Conservation (phyloP, 192 early-diverging fungal species). For the Gaertneriomyces sp. region DNA sequence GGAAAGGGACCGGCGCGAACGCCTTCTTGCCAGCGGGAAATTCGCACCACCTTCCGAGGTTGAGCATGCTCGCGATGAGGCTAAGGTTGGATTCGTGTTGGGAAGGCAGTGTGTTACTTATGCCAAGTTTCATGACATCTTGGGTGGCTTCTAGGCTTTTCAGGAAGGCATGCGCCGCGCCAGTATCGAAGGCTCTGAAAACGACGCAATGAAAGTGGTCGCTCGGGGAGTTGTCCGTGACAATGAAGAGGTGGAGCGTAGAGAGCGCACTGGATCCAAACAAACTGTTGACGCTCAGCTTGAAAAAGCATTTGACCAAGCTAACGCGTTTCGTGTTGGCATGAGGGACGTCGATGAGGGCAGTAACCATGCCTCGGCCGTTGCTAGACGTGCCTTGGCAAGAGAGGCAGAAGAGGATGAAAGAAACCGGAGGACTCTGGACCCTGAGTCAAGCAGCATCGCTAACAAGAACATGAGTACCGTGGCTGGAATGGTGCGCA, state of each 20-base stretch:
- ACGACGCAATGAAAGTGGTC: background rate
- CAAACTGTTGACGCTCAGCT: background rate
- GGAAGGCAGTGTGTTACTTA: background rate
- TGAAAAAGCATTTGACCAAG: background rate
- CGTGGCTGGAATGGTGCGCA: background rate
- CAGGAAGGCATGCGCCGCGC: background rate
- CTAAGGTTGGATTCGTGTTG: background rate
- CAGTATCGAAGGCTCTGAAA: background rate
- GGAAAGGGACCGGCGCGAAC: slow-evolving; percentile 1
- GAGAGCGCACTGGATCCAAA: background rate
- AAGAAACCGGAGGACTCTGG: background rate
- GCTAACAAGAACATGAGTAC: background rate
- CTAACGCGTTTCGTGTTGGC: background rate
- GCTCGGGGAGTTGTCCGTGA: background rate
- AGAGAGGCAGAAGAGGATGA: background rate
- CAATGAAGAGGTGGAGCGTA: background rate
- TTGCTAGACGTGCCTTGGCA: background rate
- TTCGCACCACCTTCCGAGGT: slow-evolving; percentile 2
- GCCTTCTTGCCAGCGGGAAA: background rate
- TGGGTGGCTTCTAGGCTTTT: slow-evolving; percentile 1
- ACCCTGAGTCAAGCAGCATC: background rate
- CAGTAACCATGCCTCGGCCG: background rate
- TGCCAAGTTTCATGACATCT: background rate
- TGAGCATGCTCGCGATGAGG: slow-evolving; percentile 9
- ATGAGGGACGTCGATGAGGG: background rate